Evolutionary conservation across 495 filamentous ascomycete species (phyloP).

Genomic region (Aspergillus kassunensis): DNA sequence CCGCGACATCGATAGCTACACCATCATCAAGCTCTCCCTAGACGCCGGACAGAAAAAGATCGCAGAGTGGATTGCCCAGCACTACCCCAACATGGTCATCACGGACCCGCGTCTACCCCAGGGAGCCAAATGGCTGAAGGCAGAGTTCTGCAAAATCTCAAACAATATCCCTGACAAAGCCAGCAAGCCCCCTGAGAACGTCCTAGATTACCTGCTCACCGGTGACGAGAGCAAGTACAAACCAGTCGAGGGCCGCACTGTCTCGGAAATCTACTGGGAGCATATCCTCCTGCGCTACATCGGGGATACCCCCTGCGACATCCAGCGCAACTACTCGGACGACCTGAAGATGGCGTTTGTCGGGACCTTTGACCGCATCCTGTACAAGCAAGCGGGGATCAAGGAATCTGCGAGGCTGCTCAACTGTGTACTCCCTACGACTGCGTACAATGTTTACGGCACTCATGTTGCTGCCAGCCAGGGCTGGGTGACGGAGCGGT

Average conservation of each 20-base stretch:
- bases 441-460: neutral
- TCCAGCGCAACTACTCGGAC: conserved; percentile 5
- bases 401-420: conserved; percentile 8
- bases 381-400: conserved; percentile 2
- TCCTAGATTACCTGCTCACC: conserved; percentile 1
- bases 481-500: conserved; percentile 6
- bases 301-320: conserved; percentile 6
- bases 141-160: conserved; percentile 2
- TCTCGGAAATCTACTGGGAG: conserved; percentile 11
- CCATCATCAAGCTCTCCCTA: conserved; percentile 5
- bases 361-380: conserved; percentile 6
- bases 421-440: conserved; percentile 5
- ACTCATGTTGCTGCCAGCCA: neutral
- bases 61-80: neutral
- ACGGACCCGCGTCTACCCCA: neutral
- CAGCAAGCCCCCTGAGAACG: conserved; percentile 1
- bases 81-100: neutral
- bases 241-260: neutral
- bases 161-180: neutral
- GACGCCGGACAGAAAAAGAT: neutral
- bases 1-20: conserved; percentile 6
- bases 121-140: neutral
- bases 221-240: neutral
- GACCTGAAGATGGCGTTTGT: conserved; percentile 8
- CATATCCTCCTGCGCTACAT: conserved; percentile 14